Evolutionary conservation across 768 basidiomycete species (phyloP).

Genomic region (Boletus eberwhitei): DNA sequence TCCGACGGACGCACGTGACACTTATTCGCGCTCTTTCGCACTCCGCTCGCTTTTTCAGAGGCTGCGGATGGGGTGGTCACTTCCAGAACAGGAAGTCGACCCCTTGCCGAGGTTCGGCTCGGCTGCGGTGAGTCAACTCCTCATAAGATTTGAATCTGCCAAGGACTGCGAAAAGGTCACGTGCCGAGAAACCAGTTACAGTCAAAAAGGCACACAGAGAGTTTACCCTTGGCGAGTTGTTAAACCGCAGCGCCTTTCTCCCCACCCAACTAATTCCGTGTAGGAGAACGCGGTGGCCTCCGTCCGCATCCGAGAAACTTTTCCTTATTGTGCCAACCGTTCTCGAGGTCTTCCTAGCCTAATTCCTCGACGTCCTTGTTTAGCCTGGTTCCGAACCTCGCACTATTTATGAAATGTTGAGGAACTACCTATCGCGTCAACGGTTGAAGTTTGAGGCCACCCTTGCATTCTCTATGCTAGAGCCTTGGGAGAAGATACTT

Average conservation of each 20-base stretch:
- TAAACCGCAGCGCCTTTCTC: background rate
- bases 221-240: conserved; percentile 2
- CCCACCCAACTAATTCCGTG: background rate
- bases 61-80: too few species aligned
- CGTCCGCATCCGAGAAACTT: background rate
- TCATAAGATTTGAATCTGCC: too few species aligned
- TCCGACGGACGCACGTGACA: too few species aligned
- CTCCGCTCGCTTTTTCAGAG: too few species aligned
- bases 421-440: conserved; percentile 31
- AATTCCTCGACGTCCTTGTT: background rate
- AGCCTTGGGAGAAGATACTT: conserved; percentile 67
- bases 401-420: conserved; percentile 27
- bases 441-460: conserved; percentile 46
- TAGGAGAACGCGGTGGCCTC: conserved; percentile 1
- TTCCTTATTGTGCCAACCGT: background rate
- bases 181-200: conserved; percentile 16
- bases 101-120: too few species aligned
- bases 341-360: background rate
- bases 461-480: conserved; percentile 58
- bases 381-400: background rate
- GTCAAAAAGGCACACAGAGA: conserved; percentile 1
- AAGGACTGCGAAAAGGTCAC: conserved; percentile 11
- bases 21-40: too few species aligned
- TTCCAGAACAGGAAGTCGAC: too few species aligned
- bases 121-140: too few species aligned